Base-by-base conservation (phyloP, 2,329 filamentous ascomycete species). In the Fusarium gaditjirri region DNA sequence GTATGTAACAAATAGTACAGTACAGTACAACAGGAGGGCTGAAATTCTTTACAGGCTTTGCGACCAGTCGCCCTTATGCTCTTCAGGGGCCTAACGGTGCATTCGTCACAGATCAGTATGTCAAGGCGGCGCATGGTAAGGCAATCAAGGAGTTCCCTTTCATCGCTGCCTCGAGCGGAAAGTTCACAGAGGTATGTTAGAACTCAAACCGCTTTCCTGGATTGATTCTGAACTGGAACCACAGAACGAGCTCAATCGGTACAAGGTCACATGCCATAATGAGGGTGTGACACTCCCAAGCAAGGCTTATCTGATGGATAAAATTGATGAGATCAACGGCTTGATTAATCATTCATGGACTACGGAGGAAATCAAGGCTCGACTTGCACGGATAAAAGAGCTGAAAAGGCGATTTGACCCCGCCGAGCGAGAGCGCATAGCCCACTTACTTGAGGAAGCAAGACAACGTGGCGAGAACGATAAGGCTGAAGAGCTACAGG, bases 121-220 rank as follows among this genome's bases (percentile, higher is more conserved):
- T 93, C 36, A 85, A 91, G 59, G 91, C 93, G 44, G 91, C 94
- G 12, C 93, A 97, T 79, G 96, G 96, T 49, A 94, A 95, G 76
- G 88, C 93, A 0, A 89, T 94, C 78, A 92, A 92, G 79, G 91
- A 95, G 39, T 98, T 94, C 83, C 94, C 95, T 8, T 98, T 98
- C 81, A 92, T 96, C 69, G 92, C 92, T 70, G 95, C 95, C 79
- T 98, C 96, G 0, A 95, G 97, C 80, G 90, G 91, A 54, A 86
- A 87, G 44, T 93, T 98, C 78, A 93, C 92, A n/a, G 94, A 96
- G 81, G 92, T 94, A 84, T 72, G 86, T 66, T 31, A 25, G 4
- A 39, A 21, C n/a, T 27, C 16, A 19, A 14, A 12, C 13, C 6
- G 23, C 9, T n/a, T n/a, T 38, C 6, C 23, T 17, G 21, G 27